phyloP scores from a whole-genome alignment of 164 flowering plant species.

The Dillenia turbinata region DNA sequence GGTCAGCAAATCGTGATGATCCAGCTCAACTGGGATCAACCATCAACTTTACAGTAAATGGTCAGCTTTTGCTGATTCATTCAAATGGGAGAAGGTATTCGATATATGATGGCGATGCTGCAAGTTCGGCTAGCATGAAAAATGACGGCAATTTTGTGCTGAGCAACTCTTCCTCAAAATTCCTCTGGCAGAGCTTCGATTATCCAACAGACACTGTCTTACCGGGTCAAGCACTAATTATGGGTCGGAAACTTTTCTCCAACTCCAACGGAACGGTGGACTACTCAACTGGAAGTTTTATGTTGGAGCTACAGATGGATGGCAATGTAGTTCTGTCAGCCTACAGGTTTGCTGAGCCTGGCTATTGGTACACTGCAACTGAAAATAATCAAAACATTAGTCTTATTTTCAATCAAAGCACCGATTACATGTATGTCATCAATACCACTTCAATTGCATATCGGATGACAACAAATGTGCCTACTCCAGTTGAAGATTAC shows the following conservation, averaged over 20 bases:
- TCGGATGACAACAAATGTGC: too few species aligned
- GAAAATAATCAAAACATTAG: too few species aligned
- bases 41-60: neutral
- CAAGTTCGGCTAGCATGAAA: conserved; percentile 8
- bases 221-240: conserved; percentile 11
- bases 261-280: conserved; percentile 13
- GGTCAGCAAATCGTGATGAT: conserved; percentile 1
- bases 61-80: conserved; percentile 15
- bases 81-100: conserved; percentile 6
- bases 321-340: neutral
- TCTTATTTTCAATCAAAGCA: too few species aligned
- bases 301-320: neutral
- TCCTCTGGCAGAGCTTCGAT: conserved; percentile 19
- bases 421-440: too few species aligned
- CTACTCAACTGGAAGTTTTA: conserved; percentile 17
- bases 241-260: conserved; percentile 15
- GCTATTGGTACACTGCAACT: neutral
- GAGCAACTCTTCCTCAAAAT: neutral
- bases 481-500: too few species aligned
- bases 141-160: conserved; percentile 17
- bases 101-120: conserved; percentile 5
- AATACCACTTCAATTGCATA: too few species aligned
- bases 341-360: neutral
- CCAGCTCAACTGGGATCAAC: neutral
- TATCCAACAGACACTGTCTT: conserved; percentile 16